Conservation (phyloP, 2,329 filamentous ascomycete species). For the Arthroderma sp. region DNA sequence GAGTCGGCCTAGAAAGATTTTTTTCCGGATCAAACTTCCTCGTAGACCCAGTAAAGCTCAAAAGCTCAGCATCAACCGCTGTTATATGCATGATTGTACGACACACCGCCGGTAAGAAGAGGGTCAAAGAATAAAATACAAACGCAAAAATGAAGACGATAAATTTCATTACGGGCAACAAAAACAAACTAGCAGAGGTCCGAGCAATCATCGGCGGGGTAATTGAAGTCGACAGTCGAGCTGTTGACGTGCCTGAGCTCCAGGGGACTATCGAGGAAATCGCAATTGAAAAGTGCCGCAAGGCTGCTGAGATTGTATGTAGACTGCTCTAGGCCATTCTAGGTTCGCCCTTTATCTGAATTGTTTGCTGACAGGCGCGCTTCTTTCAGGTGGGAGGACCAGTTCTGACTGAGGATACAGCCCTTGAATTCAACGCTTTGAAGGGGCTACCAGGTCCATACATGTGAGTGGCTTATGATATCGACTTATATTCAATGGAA, state of each 20-base stretch:
- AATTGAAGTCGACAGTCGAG: constrained; percentile 60
- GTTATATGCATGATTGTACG: too few species aligned
- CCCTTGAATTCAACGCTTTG: constrained; percentile 81
- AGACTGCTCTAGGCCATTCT: background rate
- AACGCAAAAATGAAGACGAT: constrained; percentile 44
- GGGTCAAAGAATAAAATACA: background rate
- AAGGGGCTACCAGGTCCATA: constrained; percentile 89
- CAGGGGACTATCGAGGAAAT: constrained; percentile 90
- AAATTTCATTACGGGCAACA: constrained; percentile 94
- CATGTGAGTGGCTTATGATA: constrained; percentile 51
- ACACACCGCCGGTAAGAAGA: background rate
- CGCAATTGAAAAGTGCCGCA: constrained; percentile 70
- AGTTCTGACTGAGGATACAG: constrained; percentile 91
- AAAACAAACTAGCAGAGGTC: constrained; percentile 85
- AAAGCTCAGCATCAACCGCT: too few species aligned
- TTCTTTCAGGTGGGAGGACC: constrained; percentile 58
- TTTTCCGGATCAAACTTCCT: too few species aligned
- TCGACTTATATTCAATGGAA: background rate
- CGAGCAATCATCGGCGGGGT: constrained; percentile 65
- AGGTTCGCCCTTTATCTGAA: background rate
- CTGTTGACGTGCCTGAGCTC: constrained; percentile 73
- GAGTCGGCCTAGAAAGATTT: too few species aligned
- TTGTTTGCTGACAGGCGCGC: background rate
- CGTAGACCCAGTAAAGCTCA: too few species aligned
- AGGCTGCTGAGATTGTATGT: constrained; percentile 63